Evolutionary conservation across 768 basidiomycete species (phyloP), one percentile per base, ranked within the genome.

Genomic region (Inosperma sp.): DNA sequence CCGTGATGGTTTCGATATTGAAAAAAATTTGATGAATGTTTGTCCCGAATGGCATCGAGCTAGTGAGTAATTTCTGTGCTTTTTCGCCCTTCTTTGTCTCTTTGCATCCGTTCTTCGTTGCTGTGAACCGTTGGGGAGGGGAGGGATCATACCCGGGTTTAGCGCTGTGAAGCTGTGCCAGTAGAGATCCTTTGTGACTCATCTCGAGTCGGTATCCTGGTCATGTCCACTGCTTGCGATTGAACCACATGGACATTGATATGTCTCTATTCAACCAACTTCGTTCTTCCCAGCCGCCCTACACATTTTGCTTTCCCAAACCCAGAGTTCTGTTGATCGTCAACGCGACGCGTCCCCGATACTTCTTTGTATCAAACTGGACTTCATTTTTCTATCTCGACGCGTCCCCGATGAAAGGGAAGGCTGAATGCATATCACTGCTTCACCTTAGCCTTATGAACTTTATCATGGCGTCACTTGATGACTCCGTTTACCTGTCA

Each of bases 1-100:
- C 57, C 83, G 84, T 62, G 82, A 86, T 70, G 77, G 79, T 16
- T 63, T 68, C 19, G 77, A 81, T 9, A 62, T 86, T 17, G 83
- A 86, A 57, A 68, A 62, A 60, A 73, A 72, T 54, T 59, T 87
- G 46, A 86, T 86, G 83, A 59, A 66, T 33, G 70, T 86, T 53
- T 83, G 81, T 59, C 78, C 79, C 0, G 60, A 79, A 47, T 87
- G 84, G 84, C 66, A 68, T 40, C 59, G 59, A 29, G 83, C 83
- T 46, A 71, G 84, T 86, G 63, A 66, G 84, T 78, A 16, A 43
- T 42, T 29, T 25, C 51, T 35, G 31, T 31, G 34, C 46, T 19
- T n/a, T n/a, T 34, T 46, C 27, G 4, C 19, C 29, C 49, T 44
- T 37, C 29, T 42, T 25, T 36, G 33, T 48, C 34, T 54, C 16